Base-by-base conservation (phyloP, 345 rosid species). In the Lumnitzera racemosa region DNA sequence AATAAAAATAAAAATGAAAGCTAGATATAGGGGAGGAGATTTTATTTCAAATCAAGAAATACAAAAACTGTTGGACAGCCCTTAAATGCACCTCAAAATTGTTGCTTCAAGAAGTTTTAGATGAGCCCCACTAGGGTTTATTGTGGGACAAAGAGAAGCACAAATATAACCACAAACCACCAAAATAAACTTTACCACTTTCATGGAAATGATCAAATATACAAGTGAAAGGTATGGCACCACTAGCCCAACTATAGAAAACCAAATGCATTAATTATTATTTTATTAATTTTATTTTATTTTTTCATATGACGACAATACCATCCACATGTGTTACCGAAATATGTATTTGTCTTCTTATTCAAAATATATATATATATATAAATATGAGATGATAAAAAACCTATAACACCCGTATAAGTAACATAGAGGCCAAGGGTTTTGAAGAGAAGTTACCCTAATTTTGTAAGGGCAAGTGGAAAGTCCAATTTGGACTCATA, bases 101-200 rank as follows among this genome's bases (percentile, higher is more conserved):
- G 58, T 23, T 15, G 17, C 5, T 0, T 53, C 14, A 53, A 4
- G 53, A 16, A 48, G 49, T 13, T n/a, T 52, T 54, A 15, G 59
- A 36, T 36, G 52, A 56, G 60, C 51, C 67, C 78, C 71, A 67
- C 68, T 57, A 52, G 43, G 62, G 52, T 47, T 20, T 52, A 56
- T 56, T 23, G 61, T 12, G 57, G 65, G 77, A 72, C 76, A 70
- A 59, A 36, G 68, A 51, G 59, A 12, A 61, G 59, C 61, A 57
- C 68, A 72, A 68, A 78, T 71, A 71, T 68, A 83, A 74, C 68
- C 67, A 16, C 68, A 71, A 77, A 71, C 66, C 64, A 71, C 72
- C 80, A 80, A 80, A 78, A 59, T 57, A 76, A 72, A 68, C 78
- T 72, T 78, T 72, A 68, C 58, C 66, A 60, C 74, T 74, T 72